phyloP scores from a whole-genome alignment of 2,329 filamentous ascomycete genomes.

The Teratosphaeria epicoccoides region DNA sequence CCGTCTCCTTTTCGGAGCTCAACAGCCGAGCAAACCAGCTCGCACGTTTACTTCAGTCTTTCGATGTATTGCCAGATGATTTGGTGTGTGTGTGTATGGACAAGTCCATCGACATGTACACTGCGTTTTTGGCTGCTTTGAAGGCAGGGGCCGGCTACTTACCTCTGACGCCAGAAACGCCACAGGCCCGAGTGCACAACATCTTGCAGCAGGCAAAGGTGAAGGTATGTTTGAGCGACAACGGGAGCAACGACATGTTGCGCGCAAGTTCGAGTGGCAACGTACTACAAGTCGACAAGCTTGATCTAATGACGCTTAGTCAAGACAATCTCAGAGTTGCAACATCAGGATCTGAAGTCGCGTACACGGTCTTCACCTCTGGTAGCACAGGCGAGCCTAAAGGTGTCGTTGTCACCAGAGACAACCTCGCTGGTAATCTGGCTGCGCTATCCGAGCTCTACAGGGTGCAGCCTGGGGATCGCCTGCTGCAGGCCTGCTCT shows the following conservation, averaged over 20 bases:
- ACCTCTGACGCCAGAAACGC: constrained; percentile 66
- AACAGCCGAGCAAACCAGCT: constrained; percentile 55
- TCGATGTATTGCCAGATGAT: constrained; percentile 41
- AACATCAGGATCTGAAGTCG: constrained; percentile 42
- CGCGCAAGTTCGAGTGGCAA: constrained; percentile 10
- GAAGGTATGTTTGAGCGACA: constrained; percentile 35
- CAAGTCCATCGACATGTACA: constrained; percentile 63
- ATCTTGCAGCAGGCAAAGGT: constrained; percentile 54
- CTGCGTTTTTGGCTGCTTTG: constrained; percentile 60
- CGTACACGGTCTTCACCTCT: constrained; percentile 71
- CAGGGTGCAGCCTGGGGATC: constrained; percentile 42
- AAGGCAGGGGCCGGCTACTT: constrained; percentile 71
- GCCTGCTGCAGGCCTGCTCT: constrained; percentile 72
- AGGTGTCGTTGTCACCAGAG: constrained; percentile 65
- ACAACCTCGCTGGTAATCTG: constrained; percentile 69
- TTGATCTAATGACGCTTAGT: constrained; percentile 25
- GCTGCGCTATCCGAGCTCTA: constrained; percentile 56
- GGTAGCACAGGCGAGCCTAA: constrained; percentile 75
- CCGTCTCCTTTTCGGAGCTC: constrained; percentile 54
- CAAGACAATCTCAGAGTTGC: constrained; percentile 28
- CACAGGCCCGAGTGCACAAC: constrained; percentile 46
- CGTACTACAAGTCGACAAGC: constrained; percentile 21
- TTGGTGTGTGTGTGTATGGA: constrained; percentile 67
- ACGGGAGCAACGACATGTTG: constrained; percentile 6
- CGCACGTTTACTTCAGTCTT: constrained; percentile 44